phyloP scores from a whole-genome alignment of 306 rosid genomes.

The Datisca glomerata region DNA sequence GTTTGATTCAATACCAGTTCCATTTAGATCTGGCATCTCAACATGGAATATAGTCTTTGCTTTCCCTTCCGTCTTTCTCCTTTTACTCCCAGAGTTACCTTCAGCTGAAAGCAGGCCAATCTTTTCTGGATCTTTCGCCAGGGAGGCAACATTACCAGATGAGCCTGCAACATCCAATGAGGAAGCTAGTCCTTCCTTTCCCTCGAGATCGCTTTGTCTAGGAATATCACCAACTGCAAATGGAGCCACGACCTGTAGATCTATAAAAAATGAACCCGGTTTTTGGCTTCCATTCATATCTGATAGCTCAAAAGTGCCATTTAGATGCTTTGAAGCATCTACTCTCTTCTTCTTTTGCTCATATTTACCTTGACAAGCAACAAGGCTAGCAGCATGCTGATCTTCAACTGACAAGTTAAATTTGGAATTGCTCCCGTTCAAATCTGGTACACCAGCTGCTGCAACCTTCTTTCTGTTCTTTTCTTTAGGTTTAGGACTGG shows the following conservation, averaged over 20 bases:
- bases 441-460: slow-evolving; percentile 25
- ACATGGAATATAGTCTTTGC: neutral
- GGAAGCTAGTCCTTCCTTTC: neutral
- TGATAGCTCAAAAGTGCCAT: slow-evolving; percentile 6
- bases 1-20: slow-evolving; percentile 23
- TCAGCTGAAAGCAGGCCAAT: neutral
- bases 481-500: slow-evolving; percentile 17
- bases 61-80: neutral
- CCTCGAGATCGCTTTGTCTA: neutral
- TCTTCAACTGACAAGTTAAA: neutral
- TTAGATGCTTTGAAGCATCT: slow-evolving; percentile 12
- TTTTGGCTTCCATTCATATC: slow-evolving; percentile 11
- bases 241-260: slow-evolving; percentile 16
- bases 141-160: neutral
- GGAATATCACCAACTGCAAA: slow-evolving; percentile 2
- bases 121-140: neutral
- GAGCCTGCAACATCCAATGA: neutral
- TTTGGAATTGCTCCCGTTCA: slow-evolving; percentile 23
- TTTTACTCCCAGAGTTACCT: neutral
- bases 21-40: slow-evolving; percentile 53
- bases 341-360: slow-evolving; percentile 22
- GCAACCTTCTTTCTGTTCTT: slow-evolving; percentile 21
- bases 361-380: slow-evolving; percentile 7
- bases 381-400: neutral
- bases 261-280: slow-evolving; percentile 26